Evolutionary conservation across 805 yeast genomes (phyloP), one percentile per base, ranked within the genome.

Genomic region (Blastobotrys mokoenaii): DNA sequence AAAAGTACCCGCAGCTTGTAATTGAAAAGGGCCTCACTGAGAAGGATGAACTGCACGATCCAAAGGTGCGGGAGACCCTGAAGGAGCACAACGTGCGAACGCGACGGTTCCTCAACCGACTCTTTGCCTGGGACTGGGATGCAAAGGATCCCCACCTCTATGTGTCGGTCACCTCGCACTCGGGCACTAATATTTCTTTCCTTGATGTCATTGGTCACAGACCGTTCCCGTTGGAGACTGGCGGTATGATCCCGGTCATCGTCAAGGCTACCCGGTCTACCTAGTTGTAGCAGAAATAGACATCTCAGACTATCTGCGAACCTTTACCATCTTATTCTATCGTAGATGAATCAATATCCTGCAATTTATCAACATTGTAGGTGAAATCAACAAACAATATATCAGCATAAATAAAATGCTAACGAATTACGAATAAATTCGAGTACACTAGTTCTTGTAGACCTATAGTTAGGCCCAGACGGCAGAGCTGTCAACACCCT

Each of bases 211-310:
- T 71, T 44, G 66, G 66, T 34, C 79, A 74, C 54, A 59, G 77
- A 39, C 57, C 62, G 15, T 74, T 74, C 52, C 63, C 71, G 2
- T 65, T 74, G 22, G 69, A 70, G 3, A 73, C 79, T 1, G 79
- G 79, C 5, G 78, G 76, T 10, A 70, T 74, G 70, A 68, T 74
- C 33, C 79, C 79, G 1, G 70, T 74, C 10, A 63, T 74, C 42
- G 74, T 74, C 3, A 70, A 70, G 53, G 77, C 48, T 2, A 37
- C 44, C 15, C 18, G 18, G 32, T 15, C 38, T 15, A 9, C 18
- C 15, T 34, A 6, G n/a, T 11, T 11, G 8, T 8, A 29, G 31
- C 8, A 29, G 8, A 29, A 29, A 29, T 29, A 29, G 31, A 8
- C 10, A 29, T 29, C 11, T 29, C 11, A 8, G 10, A 29, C 11